Conservation (phyloP, 257 asterid species). For the Solanum arcanum region DNA sequence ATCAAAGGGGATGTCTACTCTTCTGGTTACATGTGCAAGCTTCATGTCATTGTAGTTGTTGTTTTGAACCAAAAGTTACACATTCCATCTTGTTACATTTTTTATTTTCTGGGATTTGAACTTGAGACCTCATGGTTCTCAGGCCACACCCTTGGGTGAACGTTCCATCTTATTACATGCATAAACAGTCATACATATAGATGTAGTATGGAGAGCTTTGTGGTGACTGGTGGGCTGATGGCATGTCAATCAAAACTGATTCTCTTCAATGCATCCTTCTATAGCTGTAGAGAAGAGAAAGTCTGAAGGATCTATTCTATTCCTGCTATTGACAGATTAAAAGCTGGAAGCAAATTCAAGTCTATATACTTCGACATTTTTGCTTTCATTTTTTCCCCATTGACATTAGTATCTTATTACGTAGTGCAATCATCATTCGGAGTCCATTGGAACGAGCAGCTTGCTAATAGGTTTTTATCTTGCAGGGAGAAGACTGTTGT, state of each 20-base stretch:
- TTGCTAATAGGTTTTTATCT: constrained; percentile 3
- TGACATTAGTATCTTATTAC: background rate
- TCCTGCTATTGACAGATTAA: background rate
- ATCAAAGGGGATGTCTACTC: background rate
- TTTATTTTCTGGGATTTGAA: background rate
- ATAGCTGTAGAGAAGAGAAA: background rate
- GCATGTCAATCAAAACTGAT: background rate
- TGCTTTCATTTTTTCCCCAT: background rate
- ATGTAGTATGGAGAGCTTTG: background rate
- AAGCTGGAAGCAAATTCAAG: background rate
- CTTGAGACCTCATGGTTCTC: background rate
- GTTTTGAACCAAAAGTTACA: background rate
- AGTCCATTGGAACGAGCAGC: background rate
- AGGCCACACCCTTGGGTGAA: background rate
- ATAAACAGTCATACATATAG: background rate
- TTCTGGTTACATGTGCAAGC: background rate
- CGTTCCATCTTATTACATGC: background rate
- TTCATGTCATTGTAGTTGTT: background rate
- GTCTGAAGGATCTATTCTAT: background rate
- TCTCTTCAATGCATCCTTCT: background rate
- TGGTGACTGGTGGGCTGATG: background rate
- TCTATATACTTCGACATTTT: background rate
- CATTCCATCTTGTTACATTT: background rate
- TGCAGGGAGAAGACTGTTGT: constrained; percentile 86
- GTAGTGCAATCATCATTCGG: background rate